Base-by-base conservation (phyloP, 1,139 yeast species). In the Scheffersomyces cryptocercus region DNA sequence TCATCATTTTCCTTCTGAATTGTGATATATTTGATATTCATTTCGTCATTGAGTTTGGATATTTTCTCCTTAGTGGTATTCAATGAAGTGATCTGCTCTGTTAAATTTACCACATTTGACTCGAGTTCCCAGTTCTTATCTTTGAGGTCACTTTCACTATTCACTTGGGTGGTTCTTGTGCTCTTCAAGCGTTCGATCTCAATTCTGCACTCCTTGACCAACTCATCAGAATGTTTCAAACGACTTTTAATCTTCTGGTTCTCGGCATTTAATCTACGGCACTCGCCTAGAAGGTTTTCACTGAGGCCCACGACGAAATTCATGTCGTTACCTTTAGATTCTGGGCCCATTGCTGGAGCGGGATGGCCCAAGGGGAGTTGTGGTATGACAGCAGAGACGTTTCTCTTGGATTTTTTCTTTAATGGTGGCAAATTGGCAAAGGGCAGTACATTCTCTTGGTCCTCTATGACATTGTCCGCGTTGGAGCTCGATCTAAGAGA, bases 71-170 rank as follows among this genome's bases (percentile, higher is more conserved):
- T 67, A n/a, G 59, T 48, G 15, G 53, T 37, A 14, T 55, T 53
- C 33, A 69, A 55, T 29, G 54, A 50, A 2, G 57, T 51, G 39
- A 77, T 58, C 45, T 80, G 77, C 33, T 80, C 81, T 33, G 74
- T 67, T 41, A 82, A 65, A 37, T 68, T 73, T 41, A 80, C 78
- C 13, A 84, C 61, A 41, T 75, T 74, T 28, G 83, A 64, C 59
- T 85, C 90, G 48, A 88, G 72, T 55, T 86, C 88, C 96, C 96
- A 88, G 56, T 84, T 86, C 45, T 79, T 77, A 54, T 87, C 91
- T 57, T 83, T 84, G 50, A 79, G 68, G 30, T 73, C 72, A 43
- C 77, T 77, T 51, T 82, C 77, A 42, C 54, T 60, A 35, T 49
- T 64, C 15, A 62, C 56, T 36, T 68, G 75, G 29, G 57, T 58